A percentile compares a stretch with the other conserved stretches of the same genome.
Evolutionary conservation across 2,329 filamentous ascomycete species (phyloP).

Genomic region (Aphanocladium album): DNA sequence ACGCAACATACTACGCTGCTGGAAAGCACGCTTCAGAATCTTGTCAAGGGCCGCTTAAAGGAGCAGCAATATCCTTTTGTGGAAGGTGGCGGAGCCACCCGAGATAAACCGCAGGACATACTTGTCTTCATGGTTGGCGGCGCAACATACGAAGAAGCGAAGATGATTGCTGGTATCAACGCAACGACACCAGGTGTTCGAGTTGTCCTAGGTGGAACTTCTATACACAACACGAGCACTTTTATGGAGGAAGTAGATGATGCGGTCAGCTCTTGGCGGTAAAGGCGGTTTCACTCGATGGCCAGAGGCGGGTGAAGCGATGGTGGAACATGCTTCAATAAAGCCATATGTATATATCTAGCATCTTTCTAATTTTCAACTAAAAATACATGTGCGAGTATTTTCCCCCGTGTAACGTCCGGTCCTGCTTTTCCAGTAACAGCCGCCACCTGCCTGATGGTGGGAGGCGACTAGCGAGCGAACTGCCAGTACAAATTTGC

Average conservation of each 20-base stretch:
- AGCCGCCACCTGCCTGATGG: background rate
- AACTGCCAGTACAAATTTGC: background rate
- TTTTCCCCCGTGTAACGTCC: background rate
- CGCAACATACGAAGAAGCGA: conserved; percentile 93
- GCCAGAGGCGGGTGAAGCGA: too few species aligned
- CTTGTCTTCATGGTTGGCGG: conserved; percentile 93
- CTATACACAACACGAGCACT: conserved; percentile 77
- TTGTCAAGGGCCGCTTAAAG: conserved; percentile 85
- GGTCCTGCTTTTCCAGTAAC: too few species aligned
- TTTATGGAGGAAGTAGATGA: conserved; percentile 93
- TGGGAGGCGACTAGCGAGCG: background rate
- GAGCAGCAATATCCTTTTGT: conserved; percentile 91
- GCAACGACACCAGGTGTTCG: conserved; percentile 82
- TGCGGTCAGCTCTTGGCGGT: conserved; percentile 70
- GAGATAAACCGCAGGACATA: conserved; percentile 95
- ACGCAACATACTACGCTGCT: conserved; percentile 91
- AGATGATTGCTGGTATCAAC: conserved; percentile 92
- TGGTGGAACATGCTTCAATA: background rate
- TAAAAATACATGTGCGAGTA: background rate
- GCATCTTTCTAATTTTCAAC: background rate
- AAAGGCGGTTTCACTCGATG: background rate
- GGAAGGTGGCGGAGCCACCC: conserved; percentile 77
- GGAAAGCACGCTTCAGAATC: conserved; percentile 80
- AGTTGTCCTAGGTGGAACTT: conserved; percentile 84
- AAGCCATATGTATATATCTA: background rate